A percentile compares a stretch with the other conserved stretches of the same genome.
Conservation (phyloP, 169 alveolate genomes). For the Amoebophrya sp. region DNA sequence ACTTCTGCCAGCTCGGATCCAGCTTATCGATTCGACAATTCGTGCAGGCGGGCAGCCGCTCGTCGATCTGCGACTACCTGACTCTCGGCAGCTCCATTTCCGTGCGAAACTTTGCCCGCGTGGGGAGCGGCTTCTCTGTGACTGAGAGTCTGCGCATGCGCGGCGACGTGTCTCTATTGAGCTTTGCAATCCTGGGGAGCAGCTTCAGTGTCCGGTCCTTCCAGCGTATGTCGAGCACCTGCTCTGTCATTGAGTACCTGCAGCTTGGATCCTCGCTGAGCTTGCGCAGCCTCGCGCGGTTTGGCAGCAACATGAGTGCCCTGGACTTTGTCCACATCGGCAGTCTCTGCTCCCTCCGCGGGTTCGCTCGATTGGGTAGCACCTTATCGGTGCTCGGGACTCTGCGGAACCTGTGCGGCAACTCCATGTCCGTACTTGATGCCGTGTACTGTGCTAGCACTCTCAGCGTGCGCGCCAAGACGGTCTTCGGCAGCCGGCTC, state of each 20-base stretch:
- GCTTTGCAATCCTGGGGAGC: neutral
- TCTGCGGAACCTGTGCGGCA: neutral
- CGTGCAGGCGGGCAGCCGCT: neutral
- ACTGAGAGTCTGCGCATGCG: neutral
- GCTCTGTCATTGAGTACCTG: neutral
- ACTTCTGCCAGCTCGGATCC: neutral
- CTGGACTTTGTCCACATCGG: neutral
- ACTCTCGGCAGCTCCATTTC: neutral
- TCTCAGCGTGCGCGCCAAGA: neutral
- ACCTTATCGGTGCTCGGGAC: neutral
- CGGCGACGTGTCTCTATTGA: neutral
- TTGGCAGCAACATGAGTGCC: neutral
- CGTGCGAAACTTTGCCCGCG: neutral
- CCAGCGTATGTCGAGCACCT: neutral
- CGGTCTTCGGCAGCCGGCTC: neutral
- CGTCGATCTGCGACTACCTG: neutral
- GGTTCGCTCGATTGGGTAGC: neutral
- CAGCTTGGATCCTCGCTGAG: neutral
- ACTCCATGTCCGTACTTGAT: neutral
- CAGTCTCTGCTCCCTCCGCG: neutral
- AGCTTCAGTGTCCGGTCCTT: neutral
- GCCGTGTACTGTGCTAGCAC: neutral
- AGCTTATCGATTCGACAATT: neutral
- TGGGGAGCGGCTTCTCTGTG: neutral
- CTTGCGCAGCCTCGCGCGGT: constrained; percentile 19